Evolutionary conservation across 2,329 filamentous ascomycete genomes (phyloP).

Genomic region (Ophiosphaerella korrae): DNA sequence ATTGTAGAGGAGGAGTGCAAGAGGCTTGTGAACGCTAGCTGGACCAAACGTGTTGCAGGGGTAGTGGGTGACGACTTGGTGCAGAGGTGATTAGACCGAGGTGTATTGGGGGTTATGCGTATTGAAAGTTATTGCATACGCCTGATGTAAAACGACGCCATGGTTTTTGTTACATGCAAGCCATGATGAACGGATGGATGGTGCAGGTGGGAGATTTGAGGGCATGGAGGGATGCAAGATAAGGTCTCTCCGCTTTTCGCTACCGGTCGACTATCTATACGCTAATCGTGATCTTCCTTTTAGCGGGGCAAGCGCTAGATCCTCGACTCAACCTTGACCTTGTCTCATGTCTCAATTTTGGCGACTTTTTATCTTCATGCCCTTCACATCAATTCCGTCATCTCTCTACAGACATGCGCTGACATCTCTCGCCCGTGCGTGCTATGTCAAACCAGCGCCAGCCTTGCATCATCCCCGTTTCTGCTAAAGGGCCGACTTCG

Average conservation of each 20-base stretch:
- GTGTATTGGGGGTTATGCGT: background rate
- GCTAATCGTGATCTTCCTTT: constrained; percentile 11
- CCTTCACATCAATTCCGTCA: background rate
- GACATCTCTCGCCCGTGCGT: background rate
- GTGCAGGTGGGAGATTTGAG: background rate
- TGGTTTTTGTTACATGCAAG: constrained; percentile 4
- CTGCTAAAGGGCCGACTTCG: background rate
- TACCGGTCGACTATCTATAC: background rate
- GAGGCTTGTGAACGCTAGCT: constrained; percentile 9
- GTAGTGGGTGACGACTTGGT: constrained; percentile 15
- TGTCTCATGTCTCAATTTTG: background rate
- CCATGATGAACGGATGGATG: no score
- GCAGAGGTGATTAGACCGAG: constrained; percentile 1
- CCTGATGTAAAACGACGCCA: background rate
- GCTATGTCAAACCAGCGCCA: no score
- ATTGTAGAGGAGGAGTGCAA: constrained; percentile 1
- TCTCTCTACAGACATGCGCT: background rate
- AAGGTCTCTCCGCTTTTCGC: constrained; percentile 13
- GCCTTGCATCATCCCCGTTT: background rate
- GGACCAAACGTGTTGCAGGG: constrained; percentile 4
- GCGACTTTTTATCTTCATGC: background rate
- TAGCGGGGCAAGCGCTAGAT: constrained; percentile 9
- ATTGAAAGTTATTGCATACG: background rate
- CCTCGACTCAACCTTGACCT: background rate
- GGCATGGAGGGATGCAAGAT: constrained; percentile 6